Evolutionary conservation across 345 rosid genomes (phyloP).

Genomic region (Psidium guajava): DNA sequence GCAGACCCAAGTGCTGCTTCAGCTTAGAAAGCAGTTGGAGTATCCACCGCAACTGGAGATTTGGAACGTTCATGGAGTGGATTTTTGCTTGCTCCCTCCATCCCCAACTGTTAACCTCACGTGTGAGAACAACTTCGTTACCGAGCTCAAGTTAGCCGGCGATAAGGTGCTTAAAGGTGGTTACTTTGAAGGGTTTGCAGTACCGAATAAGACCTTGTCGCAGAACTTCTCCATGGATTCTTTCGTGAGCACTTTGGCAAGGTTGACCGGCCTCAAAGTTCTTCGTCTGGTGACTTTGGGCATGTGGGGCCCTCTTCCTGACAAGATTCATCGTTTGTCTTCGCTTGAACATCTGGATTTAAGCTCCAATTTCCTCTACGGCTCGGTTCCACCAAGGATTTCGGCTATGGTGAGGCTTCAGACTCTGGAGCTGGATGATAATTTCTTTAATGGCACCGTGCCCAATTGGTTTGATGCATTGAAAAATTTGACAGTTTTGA

Average conservation of each 20-base stretch:
- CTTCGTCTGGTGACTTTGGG: slow-evolving; percentile 82
- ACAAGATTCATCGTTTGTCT: slow-evolving; percentile 63
- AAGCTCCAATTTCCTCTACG: slow-evolving; percentile 78
- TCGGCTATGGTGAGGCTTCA: slow-evolving; percentile 70
- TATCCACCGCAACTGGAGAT: slow-evolving; percentile 55
- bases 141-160: slow-evolving; percentile 78
- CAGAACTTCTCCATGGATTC: slow-evolving; percentile 69
- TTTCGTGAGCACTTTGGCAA: slow-evolving; percentile 65
- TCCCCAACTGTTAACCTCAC: slow-evolving; percentile 34
- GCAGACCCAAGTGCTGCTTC: slow-evolving; percentile 57
- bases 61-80: slow-evolving; percentile 53
- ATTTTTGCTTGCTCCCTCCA: slow-evolving; percentile 60
- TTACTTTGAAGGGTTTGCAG: slow-evolving; percentile 48
- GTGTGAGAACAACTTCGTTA: slow-evolving; percentile 51
- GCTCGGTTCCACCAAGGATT: slow-evolving; percentile 56
- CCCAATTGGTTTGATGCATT: slow-evolving; percentile 61
- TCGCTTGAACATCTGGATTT: slow-evolving; percentile 80
- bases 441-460: slow-evolving; percentile 66
- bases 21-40: slow-evolving; percentile 78
- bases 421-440: slow-evolving; percentile 51
- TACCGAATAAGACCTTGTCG: slow-evolving; percentile 61
- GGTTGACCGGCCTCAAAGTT: slow-evolving; percentile 67
- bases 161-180: slow-evolving; percentile 46
- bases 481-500: slow-evolving; percentile 48
- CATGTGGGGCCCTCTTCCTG: slow-evolving; percentile 82